A percentile compares a stretch with the other conserved stretches of the same genome.
Conservation (phyloP, 306 rosid genomes). For the Vigna mungo region DNA sequence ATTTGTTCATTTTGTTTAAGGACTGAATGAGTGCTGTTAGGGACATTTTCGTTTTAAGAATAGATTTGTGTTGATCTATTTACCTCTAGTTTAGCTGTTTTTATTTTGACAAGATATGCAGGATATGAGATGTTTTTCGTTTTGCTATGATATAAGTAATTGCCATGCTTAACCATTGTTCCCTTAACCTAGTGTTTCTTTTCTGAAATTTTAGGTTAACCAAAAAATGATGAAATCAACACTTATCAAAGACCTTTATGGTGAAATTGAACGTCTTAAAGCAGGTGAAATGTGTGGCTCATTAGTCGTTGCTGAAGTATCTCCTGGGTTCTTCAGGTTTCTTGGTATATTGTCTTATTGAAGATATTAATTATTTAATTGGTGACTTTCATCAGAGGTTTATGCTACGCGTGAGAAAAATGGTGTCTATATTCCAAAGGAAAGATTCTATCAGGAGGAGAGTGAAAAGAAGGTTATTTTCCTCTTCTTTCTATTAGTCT, state of each 20-base stretch:
- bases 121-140: neutral
- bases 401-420: conserved; percentile 97
- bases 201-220: conserved; percentile 62
- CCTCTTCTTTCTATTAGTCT: neutral
- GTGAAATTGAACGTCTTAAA: conserved; percentile 96
- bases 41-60: neutral
- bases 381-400: conserved; percentile 70
- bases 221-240: conserved; percentile 99
- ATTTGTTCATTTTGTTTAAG: neutral
- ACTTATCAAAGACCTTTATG: conserved; percentile 93
- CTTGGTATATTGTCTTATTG: neutral
- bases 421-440: conserved; percentile 96
- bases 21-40: neutral
- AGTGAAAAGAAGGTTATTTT: conserved; percentile 80
- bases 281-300: conserved; percentile 61
- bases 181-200: neutral
- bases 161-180: neutral
- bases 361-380: conserved; percentile 29
- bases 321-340: neutral
- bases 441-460: conserved; percentile 90
- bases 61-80: neutral
- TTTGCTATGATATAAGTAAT: neutral
- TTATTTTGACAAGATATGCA: neutral
- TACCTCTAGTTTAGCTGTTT: no score
- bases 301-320: conserved; percentile 11